A percentile compares a stretch with the other conserved stretches of the same genome.
Conservation (phyloP, 768 basidiomycete species). For the Naganishia antarctica region DNA sequence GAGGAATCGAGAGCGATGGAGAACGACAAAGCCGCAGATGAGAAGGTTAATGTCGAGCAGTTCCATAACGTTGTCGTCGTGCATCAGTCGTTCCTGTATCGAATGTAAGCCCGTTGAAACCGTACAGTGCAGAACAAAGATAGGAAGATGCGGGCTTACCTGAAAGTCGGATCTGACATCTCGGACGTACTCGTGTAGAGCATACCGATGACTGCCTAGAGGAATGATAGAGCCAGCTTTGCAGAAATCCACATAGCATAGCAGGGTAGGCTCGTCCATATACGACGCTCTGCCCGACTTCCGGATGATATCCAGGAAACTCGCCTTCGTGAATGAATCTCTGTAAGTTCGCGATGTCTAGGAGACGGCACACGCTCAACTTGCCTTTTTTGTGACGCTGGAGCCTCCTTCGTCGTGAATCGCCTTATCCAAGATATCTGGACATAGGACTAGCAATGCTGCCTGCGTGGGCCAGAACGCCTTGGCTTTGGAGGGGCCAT, state of each 20-base stretch:
- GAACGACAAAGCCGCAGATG: slow-evolving; percentile 21
- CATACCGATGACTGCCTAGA: slow-evolving; percentile 2
- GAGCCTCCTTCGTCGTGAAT: slow-evolving; percentile 33
- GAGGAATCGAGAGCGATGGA: slow-evolving; percentile 10
- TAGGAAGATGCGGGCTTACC: background rate
- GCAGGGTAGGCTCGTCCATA: slow-evolving; percentile 21
- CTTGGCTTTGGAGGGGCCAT: slow-evolving; percentile 50
- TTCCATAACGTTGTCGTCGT: slow-evolving; percentile 12
- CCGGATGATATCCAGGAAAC: slow-evolving; percentile 43
- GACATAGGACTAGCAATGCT: slow-evolving; percentile 66
- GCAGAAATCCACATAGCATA: slow-evolving; percentile 22
- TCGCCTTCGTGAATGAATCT: slow-evolving; percentile 38
- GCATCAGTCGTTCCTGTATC: slow-evolving; percentile 14
- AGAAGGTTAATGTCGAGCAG: slow-evolving; percentile 18
- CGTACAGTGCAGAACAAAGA: background rate
- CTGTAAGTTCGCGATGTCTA: no score
- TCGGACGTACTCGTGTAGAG: slow-evolving; percentile 22
- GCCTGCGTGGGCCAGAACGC: slow-evolving; percentile 75
- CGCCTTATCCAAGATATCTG: slow-evolving; percentile 64
- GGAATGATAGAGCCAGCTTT: slow-evolving; percentile 19
- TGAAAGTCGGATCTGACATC: slow-evolving; percentile 22
- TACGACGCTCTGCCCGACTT: slow-evolving; percentile 46
- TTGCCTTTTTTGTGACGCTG: slow-evolving; percentile 37
- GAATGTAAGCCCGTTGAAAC: background rate
- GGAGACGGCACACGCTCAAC: no score